Evolutionary conservation across 1,284 basidiomycete genomes (phyloP).

Genomic region (Microbotryum silenes-acaulis): DNA sequence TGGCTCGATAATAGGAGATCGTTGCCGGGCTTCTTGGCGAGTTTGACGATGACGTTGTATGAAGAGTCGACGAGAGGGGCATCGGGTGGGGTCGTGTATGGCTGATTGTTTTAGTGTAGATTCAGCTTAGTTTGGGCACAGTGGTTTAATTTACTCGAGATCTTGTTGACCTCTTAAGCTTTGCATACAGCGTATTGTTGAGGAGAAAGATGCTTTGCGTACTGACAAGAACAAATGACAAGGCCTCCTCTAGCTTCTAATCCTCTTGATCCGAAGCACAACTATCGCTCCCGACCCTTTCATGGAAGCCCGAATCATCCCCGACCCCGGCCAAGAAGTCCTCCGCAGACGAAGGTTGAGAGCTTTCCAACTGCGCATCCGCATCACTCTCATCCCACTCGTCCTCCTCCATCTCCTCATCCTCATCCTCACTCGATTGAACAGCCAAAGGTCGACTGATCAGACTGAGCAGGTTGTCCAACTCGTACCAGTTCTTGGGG

Average conservation of each 20-base stretch:
- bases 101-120: neutral
- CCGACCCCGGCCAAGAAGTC: too few relatives aligned
- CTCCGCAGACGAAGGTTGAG: too few relatives aligned
- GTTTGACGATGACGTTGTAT: conserved; percentile 32
- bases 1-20: conserved; percentile 31
- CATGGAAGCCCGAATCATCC: too few relatives aligned
- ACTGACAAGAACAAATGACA: neutral
- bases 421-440: conserved; percentile 1
- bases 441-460: conserved; percentile 54
- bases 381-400: neutral
- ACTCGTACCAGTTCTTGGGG: conserved; percentile 67
- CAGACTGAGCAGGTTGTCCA: conserved; percentile 70
- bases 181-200: neutral
- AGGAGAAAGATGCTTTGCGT: too few relatives aligned
- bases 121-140: too few relatives aligned
- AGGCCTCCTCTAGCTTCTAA: too few relatives aligned
- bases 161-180: neutral
- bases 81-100: conserved; percentile 9
- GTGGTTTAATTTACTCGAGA: too few relatives aligned
- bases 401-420: neutral
- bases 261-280: too few relatives aligned
- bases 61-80: conserved; percentile 29
- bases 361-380: neutral
- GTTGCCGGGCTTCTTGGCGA: conserved; percentile 34
- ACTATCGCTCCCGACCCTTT: too few relatives aligned